Evolutionary conservation across 2,329 filamentous ascomycete species (phyloP).

Genomic region (Capronia epimyces): DNA sequence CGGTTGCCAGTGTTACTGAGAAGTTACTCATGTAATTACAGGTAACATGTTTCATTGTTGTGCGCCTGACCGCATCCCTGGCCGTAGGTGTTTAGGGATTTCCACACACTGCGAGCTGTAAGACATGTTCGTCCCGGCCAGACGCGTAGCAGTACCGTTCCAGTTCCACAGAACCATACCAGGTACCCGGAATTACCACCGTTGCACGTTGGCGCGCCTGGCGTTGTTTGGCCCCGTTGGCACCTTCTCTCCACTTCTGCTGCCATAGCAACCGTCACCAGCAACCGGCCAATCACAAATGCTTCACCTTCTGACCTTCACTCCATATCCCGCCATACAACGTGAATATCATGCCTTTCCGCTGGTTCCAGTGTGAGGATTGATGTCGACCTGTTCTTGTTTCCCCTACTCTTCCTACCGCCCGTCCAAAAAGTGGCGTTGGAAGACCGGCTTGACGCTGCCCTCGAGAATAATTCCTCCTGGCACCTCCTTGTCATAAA

Average conservation of each 20-base stretch:
- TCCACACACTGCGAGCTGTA: too few species aligned
- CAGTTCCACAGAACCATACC: neutral
- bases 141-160: neutral
- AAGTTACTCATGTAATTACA: too few species aligned
- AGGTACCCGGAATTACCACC: too few species aligned
- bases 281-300: neutral
- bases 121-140: too few species aligned
- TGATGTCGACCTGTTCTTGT: too few species aligned
- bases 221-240: neutral
- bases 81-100: too few species aligned
- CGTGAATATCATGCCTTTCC: too few species aligned
- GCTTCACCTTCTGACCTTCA: neutral
- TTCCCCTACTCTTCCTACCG: neutral
- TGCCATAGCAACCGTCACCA: constrained; percentile 1
- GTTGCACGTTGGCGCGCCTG: neutral
- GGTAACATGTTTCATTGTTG: too few species aligned
- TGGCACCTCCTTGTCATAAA: constrained; percentile 50
- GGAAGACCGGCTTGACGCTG: constrained; percentile 48
- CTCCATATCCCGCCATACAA: neutral
- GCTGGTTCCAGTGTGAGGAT: too few species aligned
- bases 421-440: constrained; percentile 17
- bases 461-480: constrained; percentile 54
- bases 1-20: too few species aligned
- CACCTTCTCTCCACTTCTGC: neutral
- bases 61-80: too few species aligned